Base-by-base conservation (phyloP, 2,329 filamentous ascomycete genomes). In the Coniochaeta hoffmannii region DNA sequence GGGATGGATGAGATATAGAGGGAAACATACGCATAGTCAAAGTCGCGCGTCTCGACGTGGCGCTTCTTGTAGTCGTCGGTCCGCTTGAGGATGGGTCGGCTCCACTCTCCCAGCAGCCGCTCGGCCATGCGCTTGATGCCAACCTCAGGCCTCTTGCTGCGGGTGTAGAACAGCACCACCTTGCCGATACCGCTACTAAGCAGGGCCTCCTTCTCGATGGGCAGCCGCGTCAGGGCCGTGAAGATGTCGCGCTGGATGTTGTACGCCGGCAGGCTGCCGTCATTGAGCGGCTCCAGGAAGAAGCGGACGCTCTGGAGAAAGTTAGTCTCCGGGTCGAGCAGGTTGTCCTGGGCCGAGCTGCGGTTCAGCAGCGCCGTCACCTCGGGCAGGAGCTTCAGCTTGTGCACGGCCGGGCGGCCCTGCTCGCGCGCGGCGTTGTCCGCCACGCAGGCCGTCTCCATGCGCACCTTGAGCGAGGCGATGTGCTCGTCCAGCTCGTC, bases 231-330 rank as follows among this genome's bases (percentile, higher is more conserved):
- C 35, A 99, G 78, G 24, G 90, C 88, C 26, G 83, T 82, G 69
- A 99, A 94, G 44, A 99, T 83, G 68, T 97, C 92, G 59, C 92
- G 90, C 74, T 99, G 94, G 62, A 99, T 97, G 68, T 94, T 94
- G 75, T 97, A 99, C 30, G 94, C 93, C 0, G 94, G 94, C 52
- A 99, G 80, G 58, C 90, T 93, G 56, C 93, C 94, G 67, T 97
- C 93, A 64, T 93, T 91, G 49, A 97, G 81, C 1, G 94, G 94
- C 69, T 99, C 94, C 22, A 99, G 82, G 79, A 97, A 97, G 80
- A 96, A 97, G 68, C 93, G 91, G 66, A 99, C 90, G 14, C 92
- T 89, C 71, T 96, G 90, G 36, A 99, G 77, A 59, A 99, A 88
- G 74, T 97, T 97, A 67, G 88, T 95, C 66, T 99, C 94, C 0